Base-by-base conservation (phyloP, 1,139 yeast species). In the Saccharomyces hybrid region DNA sequence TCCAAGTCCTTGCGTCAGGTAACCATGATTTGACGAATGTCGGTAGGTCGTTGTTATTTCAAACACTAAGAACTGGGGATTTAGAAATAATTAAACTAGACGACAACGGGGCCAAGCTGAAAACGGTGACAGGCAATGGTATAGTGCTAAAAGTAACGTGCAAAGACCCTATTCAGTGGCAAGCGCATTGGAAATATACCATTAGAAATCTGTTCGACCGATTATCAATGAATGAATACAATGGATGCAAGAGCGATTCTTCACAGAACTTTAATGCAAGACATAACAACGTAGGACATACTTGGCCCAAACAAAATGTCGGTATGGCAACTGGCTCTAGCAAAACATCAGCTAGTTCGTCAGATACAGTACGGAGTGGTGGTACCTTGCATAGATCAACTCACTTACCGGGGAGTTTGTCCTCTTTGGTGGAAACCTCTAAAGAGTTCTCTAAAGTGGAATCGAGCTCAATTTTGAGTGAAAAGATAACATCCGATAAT, bases 21-120 rank as follows among this genome's bases (percentile, higher is more conserved):
- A 52, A 55, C 7, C 53, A 49, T 38, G 47, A 52, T 6, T 24
- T 54, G 31, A 51, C 58, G 29, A 56, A 56, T 31, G 47, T 73
- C 3, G 74, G 74, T 3, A 62, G 73, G 47, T 64, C 70, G 2
- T 60, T 74, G 47, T 55, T 74, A 50, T 74, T 73, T 57, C 71
- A 72, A 9, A 62, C 71, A 4, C 61, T 74, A 44, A 64, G 70
- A 38, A 55, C 58, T 5, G 67, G 67, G 19, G 75, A 73, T 49
- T 58, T 74, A 19, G 52, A 54, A 16, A 52, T 66, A 4, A 14
- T 49, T 4, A 46, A 48, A 12, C 38, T 42, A 27, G 34, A 48
- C 3, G 51, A 51, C 2, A 46, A 34, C 29, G 58, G 61, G 8
- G 32, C 63, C 2, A 55, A 52, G 31, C 55, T 65, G 19, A 51